Conservation (phyloP, 1,284 basidiomycete genomes). For the Albatrellus sp. region DNA sequence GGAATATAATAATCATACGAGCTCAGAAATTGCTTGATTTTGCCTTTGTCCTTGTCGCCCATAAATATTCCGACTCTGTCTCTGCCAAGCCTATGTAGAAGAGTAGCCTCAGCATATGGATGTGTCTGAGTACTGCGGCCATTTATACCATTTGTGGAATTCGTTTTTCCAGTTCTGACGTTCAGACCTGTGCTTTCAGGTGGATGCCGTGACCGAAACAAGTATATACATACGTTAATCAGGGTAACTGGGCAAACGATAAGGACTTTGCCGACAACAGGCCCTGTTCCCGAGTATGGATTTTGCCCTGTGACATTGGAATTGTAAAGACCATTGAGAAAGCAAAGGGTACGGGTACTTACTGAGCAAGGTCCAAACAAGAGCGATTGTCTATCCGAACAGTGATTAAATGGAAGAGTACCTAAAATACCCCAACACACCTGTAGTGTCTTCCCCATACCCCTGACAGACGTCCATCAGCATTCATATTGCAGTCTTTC, state of each 20-base stretch:
- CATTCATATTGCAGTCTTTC: background rate
- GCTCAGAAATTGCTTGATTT: constrained; percentile 66
- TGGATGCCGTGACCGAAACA: background rate
- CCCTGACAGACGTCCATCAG: constrained; percentile 37
- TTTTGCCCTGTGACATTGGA: constrained; percentile 60
- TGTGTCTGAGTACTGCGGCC: background rate
- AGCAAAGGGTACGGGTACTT: constrained; percentile 18
- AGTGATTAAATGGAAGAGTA: background rate
- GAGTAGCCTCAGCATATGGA: background rate
- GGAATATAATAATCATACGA: constrained; percentile 31
- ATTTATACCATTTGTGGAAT: constrained; percentile 80
- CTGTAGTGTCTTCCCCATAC: constrained; percentile 88
- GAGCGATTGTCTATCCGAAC: constrained; percentile 61
- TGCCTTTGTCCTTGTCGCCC: constrained; percentile 68
- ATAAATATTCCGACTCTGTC: constrained; percentile 73
- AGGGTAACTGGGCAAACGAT: constrained; percentile 94
- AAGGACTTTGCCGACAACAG: constrained; percentile 65
- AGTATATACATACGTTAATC: constrained; percentile 46
- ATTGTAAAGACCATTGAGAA: constrained; percentile 4
- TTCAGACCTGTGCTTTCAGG: constrained; percentile 5
- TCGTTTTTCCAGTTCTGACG: constrained; percentile 89
- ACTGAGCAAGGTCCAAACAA: constrained; percentile 87
- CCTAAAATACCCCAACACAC: constrained; percentile 18
- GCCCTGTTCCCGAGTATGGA: constrained; percentile 52
- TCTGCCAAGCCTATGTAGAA: constrained; percentile 47